Conservation (phyloP, 2,329 filamentous ascomycete genomes). For the Pseudovirgaria hyperparasitica region DNA sequence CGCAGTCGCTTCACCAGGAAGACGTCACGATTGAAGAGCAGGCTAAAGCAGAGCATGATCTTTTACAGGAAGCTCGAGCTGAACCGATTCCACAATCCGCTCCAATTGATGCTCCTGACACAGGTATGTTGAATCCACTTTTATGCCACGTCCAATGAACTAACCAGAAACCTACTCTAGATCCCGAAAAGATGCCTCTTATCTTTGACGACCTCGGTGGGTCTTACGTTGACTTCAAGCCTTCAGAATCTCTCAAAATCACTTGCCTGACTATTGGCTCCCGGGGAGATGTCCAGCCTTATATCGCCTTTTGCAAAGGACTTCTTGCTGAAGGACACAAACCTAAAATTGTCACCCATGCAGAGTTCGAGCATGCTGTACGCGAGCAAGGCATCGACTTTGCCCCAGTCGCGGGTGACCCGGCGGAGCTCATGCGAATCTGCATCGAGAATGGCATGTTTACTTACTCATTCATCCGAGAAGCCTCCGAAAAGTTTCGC, state of each 20-base stretch:
- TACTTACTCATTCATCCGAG: conserved; percentile 76
- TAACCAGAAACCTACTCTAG: conserved; percentile 3
- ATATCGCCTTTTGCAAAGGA: conserved; percentile 90
- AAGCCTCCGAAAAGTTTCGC: conserved; percentile 63
- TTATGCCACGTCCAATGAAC: conserved; percentile 12
- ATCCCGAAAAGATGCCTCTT: conserved; percentile 55
- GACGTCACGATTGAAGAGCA: conserved; percentile 59
- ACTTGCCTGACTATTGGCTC: conserved; percentile 95
- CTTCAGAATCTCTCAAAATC: conserved; percentile 62
- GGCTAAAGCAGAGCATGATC: conserved; percentile 69
- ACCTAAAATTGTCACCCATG: conserved; percentile 79
- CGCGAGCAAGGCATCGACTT: conserved; percentile 92
- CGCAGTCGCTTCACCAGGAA: conserved; percentile 52
- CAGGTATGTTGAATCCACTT: not conserved
- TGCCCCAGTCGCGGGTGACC: conserved; percentile 75
- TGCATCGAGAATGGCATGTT: conserved; percentile 98
- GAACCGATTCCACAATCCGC: conserved; percentile 19
- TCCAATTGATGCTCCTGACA: too few species aligned
- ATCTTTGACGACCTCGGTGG: conserved; percentile 81
- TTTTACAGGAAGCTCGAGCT: conserved; percentile 61
- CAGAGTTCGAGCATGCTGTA: conserved; percentile 81
- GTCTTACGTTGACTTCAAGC: conserved; percentile 86
- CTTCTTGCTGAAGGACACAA: conserved; percentile 78
- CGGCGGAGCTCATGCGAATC: conserved; percentile 85
- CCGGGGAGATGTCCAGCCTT: conserved; percentile 90